Evolutionary conservation across 148 eudicot genomes (phyloP).

Genomic region (Drosera capensis): DNA sequence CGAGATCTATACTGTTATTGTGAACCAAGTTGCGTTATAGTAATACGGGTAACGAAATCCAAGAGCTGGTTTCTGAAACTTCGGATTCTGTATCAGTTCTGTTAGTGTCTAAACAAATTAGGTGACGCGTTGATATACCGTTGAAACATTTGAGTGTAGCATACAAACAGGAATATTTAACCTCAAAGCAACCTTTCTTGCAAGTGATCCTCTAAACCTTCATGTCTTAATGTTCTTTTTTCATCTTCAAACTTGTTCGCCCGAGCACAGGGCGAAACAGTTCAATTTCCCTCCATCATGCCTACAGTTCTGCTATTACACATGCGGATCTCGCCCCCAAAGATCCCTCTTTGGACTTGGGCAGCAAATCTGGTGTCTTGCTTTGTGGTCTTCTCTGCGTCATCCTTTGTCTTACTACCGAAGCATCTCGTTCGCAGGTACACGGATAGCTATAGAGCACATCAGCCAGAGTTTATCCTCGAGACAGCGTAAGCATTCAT

Average conservation of each 20-base stretch:
- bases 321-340: conserved; percentile 30
- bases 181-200: conserved; percentile 92
- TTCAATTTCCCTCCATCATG: conserved; percentile 5
- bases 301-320: conserved; percentile 13
- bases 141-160: too few species aligned
- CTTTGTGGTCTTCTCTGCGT: conserved; percentile 30
- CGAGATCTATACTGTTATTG: too few species aligned
- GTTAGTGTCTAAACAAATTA: too few species aligned
- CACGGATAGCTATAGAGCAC: too few species aligned
- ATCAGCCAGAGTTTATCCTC: neutral
- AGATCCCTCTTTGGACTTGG: conserved; percentile 10
- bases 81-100: too few species aligned
- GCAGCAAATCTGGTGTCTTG: conserved; percentile 25
- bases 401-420: conserved; percentile 40
- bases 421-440: conserved; percentile 43
- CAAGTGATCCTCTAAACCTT: conserved; percentile 52
- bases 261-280: neutral
- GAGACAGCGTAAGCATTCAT: neutral
- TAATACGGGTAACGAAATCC: too few species aligned
- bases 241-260: neutral
- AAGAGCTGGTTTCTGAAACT: too few species aligned
- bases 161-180: conserved; percentile 31
- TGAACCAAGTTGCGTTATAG: too few species aligned
- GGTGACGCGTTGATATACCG: too few species aligned
- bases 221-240: neutral